phyloP scores from a whole-genome alignment of 768 basidiomycete species.

The Leccinellum albellum region DNA sequence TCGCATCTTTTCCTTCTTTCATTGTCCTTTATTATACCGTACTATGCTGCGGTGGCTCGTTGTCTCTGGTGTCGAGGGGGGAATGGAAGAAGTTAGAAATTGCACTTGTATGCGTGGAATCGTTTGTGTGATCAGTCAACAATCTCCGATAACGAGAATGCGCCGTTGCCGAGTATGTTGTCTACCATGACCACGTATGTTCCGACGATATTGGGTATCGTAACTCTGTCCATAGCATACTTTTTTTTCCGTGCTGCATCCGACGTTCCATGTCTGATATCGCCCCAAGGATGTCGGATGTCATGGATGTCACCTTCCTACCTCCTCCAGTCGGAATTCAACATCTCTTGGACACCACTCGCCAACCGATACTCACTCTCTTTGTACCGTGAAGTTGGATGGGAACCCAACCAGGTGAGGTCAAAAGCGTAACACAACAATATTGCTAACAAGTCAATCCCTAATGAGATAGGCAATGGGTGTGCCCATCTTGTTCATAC shows the following conservation, averaged over 20 bases:
- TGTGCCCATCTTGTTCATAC: conserved; percentile 91
- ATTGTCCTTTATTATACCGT: conserved; percentile 37
- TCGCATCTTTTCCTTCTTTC: conserved; percentile 29
- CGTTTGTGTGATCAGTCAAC: not conserved
- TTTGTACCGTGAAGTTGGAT: conserved; percentile 86
- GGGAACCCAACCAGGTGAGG: conserved; percentile 64
- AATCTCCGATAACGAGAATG: not conserved
- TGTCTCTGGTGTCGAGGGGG: conserved; percentile 30
- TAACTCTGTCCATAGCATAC: conserved; percentile 37
- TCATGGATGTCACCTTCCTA: conserved; percentile 95
- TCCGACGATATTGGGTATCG: conserved; percentile 22
- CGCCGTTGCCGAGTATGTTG: not conserved
- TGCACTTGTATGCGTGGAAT: not conserved
- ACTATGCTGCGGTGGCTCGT: conserved; percentile 31
- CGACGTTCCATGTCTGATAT: conserved; percentile 50
- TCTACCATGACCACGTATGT: conserved; percentile 11
- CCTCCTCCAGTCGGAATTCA: conserved; percentile 63
- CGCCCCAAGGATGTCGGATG: conserved; percentile 93
- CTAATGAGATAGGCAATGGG: conserved; percentile 38
- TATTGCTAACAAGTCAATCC: conserved; percentile 1
- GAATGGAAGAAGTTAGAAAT: conserved; percentile 34
- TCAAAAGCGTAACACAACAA: not conserved
- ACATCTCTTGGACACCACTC: conserved; percentile 66
- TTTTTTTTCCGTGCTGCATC: conserved; percentile 42
- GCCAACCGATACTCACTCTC: conserved; percentile 78